Evolutionary conservation across 1,284 basidiomycete species (phyloP), one percentile per base, ranked within the genome.

Genomic region (Pseudozyma hubeiensis): DNA sequence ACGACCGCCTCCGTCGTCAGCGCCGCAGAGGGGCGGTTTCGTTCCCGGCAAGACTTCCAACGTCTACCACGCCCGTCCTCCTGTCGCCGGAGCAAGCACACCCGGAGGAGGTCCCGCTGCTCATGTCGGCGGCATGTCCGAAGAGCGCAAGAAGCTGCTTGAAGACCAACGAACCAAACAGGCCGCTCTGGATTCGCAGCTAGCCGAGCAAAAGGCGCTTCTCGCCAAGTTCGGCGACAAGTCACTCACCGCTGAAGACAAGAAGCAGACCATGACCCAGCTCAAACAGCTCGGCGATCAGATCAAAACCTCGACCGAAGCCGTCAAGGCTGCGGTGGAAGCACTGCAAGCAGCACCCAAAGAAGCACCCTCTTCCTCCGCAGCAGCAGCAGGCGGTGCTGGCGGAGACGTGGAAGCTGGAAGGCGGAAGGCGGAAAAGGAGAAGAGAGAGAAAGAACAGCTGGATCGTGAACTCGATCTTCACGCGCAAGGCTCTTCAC

Each of bases 171-270:
- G 81, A 34, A 90, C 89, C 33, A 91, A 91, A 81, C 91, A 93
- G 80, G 88, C 90, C 59, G 87, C 90, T 50, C 87, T 94, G 24
- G 93, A 97, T 75, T 89, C 91, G 77, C 90, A 92, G 81, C 93
- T 97, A 71, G 89, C 91, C 0, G 93, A 96, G 86, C 94, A 96
- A 85, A 97, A 96, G 85, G 87, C 90, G 7, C 87, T 97, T 51
- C 91, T 97, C 89, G 89, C 88, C 54, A 82, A 80, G 24, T 89
- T 90, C 46, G 86, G 94, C 13, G 85, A 86, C 24, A 88, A 88
- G 19, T 90, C 90, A 7, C 88, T 90, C 16, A 83, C 88, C 0
- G 88, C 90, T 41, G 87, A 88, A 60, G 92, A 93, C 85, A 96
- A 93, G 87, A 90, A 93, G 83, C 86, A 87, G 43, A 90, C 94